phyloP scores from a whole-genome alignment of 257 asterid species.

The Solanum lycopersicoides region DNA sequence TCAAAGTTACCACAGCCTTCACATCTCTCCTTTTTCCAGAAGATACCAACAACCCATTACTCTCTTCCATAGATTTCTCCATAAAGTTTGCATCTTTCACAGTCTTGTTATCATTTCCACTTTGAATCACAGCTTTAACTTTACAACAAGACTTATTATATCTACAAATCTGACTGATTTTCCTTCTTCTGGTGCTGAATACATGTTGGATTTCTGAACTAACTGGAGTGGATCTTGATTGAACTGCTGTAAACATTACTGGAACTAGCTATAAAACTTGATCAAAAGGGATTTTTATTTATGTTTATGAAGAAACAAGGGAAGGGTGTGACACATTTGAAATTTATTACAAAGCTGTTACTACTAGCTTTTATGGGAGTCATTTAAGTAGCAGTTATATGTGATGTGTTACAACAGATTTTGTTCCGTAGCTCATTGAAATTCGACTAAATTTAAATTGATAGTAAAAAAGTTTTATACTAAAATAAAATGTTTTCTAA shows the following conservation, averaged over 20 bases:
- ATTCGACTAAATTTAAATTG: too few species aligned
- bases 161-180: constrained; percentile 1
- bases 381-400: background rate
- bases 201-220: constrained; percentile 10
- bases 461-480: accelerated
- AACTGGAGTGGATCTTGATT: constrained; percentile 31
- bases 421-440: too few species aligned
- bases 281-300: background rate
- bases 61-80: constrained; percentile 6
- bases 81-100: constrained; percentile 21
- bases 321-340: background rate
- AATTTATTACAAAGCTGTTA: background rate
- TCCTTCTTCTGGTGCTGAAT: constrained; percentile 6
- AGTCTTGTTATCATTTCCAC: constrained; percentile 55
- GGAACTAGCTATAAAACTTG: too few species aligned
- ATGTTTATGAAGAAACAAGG: background rate
- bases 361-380: background rate
- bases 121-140: constrained; percentile 55
- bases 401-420: background rate
- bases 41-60: constrained; percentile 14
- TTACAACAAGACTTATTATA: constrained; percentile 4
- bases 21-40: constrained; percentile 32
- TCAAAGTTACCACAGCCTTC: constrained; percentile 65
- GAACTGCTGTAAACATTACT: constrained; percentile 53
- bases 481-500: too few species aligned